Conservation (phyloP, 768 basidiomycete genomes). For the Porpolomopsis calyptriformis region DNA sequence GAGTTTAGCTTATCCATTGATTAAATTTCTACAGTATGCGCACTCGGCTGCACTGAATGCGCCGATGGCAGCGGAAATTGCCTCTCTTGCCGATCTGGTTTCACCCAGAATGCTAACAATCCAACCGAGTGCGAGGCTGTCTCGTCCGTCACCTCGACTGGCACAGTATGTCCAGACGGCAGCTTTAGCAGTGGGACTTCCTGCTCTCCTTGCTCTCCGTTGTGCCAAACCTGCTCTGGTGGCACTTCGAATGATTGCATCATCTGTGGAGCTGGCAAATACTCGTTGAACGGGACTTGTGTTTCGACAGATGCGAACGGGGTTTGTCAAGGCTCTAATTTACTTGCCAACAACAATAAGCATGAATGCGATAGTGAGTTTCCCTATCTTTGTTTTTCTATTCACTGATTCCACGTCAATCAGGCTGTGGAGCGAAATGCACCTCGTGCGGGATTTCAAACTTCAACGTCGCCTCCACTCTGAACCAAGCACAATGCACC, state of each 20-base stretch:
- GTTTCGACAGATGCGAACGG: conserved; percentile 57
- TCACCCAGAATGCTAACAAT: conserved; percentile 56
- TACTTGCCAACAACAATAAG: conserved; percentile 76
- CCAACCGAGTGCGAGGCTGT: conserved; percentile 53
- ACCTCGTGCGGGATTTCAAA: conserved; percentile 65
- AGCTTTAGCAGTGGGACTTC: conserved; percentile 45
- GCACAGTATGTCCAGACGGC: conserved; percentile 51
- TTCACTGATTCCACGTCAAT: conserved; percentile 3
- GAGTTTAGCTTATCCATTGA: conserved; percentile 1
- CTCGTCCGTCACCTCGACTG: conserved; percentile 38
- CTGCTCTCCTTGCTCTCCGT: conserved; percentile 51
- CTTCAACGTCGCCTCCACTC: conserved; percentile 58
- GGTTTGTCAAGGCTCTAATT: conserved; percentile 57
- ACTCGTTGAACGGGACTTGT: conserved; percentile 58
- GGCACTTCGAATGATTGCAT: conserved; percentile 61
- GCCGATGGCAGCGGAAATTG: conserved; percentile 60
- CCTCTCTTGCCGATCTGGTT: conserved; percentile 58
- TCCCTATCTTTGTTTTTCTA: background rate
- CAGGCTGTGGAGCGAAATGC: conserved; percentile 78
- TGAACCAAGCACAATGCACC: conserved; percentile 60
- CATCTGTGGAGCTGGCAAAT: conserved; percentile 52
- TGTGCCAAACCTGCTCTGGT: conserved; percentile 64
- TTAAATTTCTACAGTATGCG: conserved; percentile 41
- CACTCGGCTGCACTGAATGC: conserved; percentile 62
- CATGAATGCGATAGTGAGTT: conserved; percentile 72